Evolutionary conservation across 805 yeast species (phyloP).

Genomic region (Candida taoyuanica): DNA sequence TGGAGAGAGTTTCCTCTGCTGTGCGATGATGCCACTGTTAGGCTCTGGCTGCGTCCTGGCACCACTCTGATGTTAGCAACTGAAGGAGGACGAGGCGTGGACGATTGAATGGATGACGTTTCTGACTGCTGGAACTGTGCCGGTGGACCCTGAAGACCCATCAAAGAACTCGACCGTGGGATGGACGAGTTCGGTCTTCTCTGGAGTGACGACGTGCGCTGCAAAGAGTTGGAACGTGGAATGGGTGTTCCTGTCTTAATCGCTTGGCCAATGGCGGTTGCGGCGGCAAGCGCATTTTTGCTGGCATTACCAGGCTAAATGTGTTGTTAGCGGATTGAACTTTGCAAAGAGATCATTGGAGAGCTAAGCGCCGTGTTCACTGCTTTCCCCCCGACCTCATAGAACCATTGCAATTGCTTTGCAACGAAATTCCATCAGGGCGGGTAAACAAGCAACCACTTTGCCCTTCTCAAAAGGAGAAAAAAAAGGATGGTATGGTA

Average conservation of each 20-base stretch:
- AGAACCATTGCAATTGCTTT: too few species aligned
- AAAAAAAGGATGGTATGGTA: too few species aligned
- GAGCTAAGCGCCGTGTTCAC: not conserved
- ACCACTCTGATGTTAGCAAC: not conserved
- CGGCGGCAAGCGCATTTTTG: constrained; percentile 60
- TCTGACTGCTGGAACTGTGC: constrained; percentile 9
- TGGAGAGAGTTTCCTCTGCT: constrained; percentile 1
- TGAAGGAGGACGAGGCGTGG: not conserved
- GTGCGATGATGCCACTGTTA: constrained; percentile 6
- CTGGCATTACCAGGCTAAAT: constrained; percentile 29
- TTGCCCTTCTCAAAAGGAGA: too few species aligned
- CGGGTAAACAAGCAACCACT: too few species aligned
- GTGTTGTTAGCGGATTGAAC: not conserved
- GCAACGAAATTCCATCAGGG: too few species aligned
- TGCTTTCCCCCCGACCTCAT: not conserved
- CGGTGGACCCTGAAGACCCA: constrained; percentile 23
- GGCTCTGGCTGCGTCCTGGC: constrained; percentile 14
- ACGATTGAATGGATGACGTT: not conserved
- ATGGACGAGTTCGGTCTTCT: constrained; percentile 10
- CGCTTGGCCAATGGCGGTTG: constrained; percentile 50
- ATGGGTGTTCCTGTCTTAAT: constrained; percentile 31
- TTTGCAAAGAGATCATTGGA: not conserved
- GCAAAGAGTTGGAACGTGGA: constrained; percentile 27
- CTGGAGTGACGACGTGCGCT: constrained; percentile 21
- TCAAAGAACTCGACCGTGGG: constrained; percentile 21